Evolutionary conservation across 1,139 yeast genomes (phyloP).

Genomic region (Nakaseomyces delphensis): DNA sequence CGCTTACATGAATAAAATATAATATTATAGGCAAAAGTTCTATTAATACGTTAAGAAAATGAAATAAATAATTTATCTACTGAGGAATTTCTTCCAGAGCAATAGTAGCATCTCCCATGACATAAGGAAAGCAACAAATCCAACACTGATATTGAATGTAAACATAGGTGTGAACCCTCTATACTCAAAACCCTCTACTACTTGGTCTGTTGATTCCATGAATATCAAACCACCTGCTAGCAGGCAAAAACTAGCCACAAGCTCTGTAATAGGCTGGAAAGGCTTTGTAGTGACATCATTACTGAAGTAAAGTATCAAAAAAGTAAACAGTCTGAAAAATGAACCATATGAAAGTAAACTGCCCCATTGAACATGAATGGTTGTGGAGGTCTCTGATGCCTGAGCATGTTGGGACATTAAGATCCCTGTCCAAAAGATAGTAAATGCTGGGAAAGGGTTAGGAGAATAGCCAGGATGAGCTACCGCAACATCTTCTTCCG

Average conservation of each 20-base stretch:
- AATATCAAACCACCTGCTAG: conserved; percentile 85
- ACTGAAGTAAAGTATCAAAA: conserved; percentile 45
- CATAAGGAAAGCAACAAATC: conserved; percentile 72
- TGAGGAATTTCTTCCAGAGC: conserved; percentile 44
- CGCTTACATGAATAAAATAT: no score
- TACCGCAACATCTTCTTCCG: conserved; percentile 27
- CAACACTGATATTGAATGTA: conserved; percentile 76
- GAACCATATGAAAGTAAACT: conserved; percentile 68
- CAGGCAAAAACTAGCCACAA: conserved; percentile 66
- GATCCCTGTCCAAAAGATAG: conserved; percentile 95
- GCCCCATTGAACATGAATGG: conserved; percentile 90
- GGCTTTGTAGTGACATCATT: conserved; percentile 43
- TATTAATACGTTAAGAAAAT: background rate
- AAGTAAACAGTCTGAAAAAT: conserved; percentile 62
- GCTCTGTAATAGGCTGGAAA: conserved; percentile 74
- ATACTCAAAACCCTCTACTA: conserved; percentile 73
- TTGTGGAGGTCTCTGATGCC: conserved; percentile 66
- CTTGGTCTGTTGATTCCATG: conserved; percentile 85
- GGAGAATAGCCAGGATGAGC: conserved; percentile 72
- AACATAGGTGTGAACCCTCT: conserved; percentile 86
- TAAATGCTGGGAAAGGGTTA: conserved; percentile 88
- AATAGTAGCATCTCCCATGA: conserved; percentile 76
- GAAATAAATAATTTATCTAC: background rate
- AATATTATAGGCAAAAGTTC: no score
- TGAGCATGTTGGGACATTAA: conserved; percentile 93